Conservation (phyloP, 1,284 basidiomycete genomes). For the Phellinidium pouzarii region DNA sequence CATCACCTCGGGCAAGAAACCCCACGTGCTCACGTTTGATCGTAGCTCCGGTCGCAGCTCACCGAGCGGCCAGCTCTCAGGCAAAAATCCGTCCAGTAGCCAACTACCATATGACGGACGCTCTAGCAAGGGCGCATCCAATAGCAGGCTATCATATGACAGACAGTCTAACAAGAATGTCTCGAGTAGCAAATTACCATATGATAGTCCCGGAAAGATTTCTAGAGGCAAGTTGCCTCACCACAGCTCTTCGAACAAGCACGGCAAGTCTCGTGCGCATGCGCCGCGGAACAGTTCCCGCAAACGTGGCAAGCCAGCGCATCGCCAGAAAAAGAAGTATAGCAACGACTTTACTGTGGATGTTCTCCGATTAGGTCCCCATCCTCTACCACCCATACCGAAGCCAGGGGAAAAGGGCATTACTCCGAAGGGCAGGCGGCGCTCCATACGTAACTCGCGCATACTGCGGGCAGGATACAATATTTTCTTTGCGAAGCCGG, state of each 20-base stretch:
- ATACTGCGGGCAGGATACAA: conserved; percentile 16
- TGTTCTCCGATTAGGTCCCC: neutral
- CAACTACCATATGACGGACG: neutral
- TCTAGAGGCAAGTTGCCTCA: neutral
- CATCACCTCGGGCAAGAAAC: too few relatives aligned
- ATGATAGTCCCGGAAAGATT: neutral
- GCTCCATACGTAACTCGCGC: conserved; percentile 14
- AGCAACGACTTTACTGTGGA: neutral
- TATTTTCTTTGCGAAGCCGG: conserved; percentile 14
- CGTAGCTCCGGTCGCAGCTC: too few relatives aligned
- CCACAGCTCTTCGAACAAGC: neutral
- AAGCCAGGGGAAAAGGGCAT: too few relatives aligned
- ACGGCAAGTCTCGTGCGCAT: neutral
- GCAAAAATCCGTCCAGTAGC: neutral
- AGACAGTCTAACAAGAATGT: neutral
- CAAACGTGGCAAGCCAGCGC: neutral
- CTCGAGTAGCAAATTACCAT: conserved; percentile 1
- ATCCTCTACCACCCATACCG: neutral
- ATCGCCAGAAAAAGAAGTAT: neutral
- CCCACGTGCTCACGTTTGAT: too few relatives aligned
- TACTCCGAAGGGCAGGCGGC: neutral
- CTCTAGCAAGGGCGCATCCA: neutral
- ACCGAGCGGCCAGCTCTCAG: too few relatives aligned
- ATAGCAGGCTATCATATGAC: neutral
- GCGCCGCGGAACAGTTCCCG: neutral